A percentile compares a stretch with the other conserved stretches of the same genome.
Conservation (phyloP, 495 filamentous ascomycete genomes). For the Lasiosphaeris hirsuta region DNA sequence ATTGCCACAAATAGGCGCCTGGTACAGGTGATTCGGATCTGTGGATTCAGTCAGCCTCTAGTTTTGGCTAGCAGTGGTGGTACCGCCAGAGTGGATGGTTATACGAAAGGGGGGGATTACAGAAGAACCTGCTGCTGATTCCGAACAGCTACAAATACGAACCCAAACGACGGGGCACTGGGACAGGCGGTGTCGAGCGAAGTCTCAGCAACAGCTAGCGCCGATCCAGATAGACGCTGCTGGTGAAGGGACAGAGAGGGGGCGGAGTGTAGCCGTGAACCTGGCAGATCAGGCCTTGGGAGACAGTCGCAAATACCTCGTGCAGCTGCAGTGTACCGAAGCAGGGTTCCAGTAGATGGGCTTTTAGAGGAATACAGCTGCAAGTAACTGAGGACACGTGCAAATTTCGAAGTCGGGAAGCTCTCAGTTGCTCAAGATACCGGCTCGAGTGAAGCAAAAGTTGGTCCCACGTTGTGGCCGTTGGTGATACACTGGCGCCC, state of each 20-base stretch:
- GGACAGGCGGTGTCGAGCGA: constrained; percentile 15
- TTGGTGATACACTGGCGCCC: background rate
- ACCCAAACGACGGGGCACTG: constrained; percentile 27
- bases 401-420: background rate
- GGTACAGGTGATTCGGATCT: constrained; percentile 15
- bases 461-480: background rate
- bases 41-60: constrained; percentile 20
- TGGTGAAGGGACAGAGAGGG: constrained; percentile 4
- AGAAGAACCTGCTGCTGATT: constrained; percentile 13
- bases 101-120: constrained; percentile 6
- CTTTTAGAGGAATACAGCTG: constrained; percentile 1
- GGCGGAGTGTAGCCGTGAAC: constrained; percentile 1
- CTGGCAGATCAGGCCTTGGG: background rate
- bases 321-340: constrained; percentile 22
- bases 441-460: background rate
- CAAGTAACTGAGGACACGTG: constrained; percentile 15
- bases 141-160: constrained; percentile 21
- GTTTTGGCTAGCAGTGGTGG: constrained; percentile 4
- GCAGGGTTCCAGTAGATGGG: constrained; percentile 4
- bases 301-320: constrained; percentile 11
- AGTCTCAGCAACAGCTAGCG: constrained; percentile 22
- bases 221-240: background rate
- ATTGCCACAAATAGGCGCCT: constrained; percentile 8
- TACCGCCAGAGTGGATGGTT: constrained; percentile 4
- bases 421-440: background rate